Conservation (phyloP, 2,329 filamentous ascomycete species). For the Trichoderma breve region DNA sequence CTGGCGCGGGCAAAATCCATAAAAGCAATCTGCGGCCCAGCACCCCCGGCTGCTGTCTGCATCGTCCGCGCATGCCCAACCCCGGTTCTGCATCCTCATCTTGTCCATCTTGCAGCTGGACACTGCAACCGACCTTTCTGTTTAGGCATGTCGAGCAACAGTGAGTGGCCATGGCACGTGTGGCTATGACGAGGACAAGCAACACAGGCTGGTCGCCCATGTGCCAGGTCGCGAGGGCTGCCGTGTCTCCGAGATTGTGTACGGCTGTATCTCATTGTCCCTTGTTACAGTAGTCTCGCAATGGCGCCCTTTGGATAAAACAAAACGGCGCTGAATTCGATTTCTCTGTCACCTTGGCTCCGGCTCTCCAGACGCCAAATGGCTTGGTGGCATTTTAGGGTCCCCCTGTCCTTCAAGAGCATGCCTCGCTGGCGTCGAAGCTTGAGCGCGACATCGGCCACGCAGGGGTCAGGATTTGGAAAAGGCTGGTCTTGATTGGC, state of each 20-base stretch:
- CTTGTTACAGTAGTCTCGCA: not conserved
- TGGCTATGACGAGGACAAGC: constrained; percentile 3
- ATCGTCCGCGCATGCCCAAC: constrained; percentile 10
- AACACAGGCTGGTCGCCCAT: not conserved
- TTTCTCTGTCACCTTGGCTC: constrained; percentile 1
- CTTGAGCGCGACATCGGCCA: constrained; percentile 23
- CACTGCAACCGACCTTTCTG: constrained; percentile 15
- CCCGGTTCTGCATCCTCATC: constrained; percentile 15
- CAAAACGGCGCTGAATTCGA: not conserved
- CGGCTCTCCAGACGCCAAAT: constrained; percentile 13
- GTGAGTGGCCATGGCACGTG: not conserved
- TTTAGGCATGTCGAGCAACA: constrained; percentile 9
- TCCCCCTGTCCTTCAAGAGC: not conserved
- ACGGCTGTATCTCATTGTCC: not conserved
- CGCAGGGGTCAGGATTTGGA: constrained; percentile 17
- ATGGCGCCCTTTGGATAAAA: not conserved
- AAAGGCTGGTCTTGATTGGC: constrained; percentile 18
- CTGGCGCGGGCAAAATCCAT: constrained; percentile 19
- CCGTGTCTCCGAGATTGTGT: not conserved
- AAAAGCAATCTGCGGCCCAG: constrained; percentile 4
- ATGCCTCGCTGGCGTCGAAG: constrained; percentile 12
- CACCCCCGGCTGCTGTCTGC: constrained; percentile 9
- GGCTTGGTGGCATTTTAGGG: constrained; percentile 1
- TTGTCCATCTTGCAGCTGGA: constrained; percentile 19
- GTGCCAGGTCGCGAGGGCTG: not conserved